phyloP scores from a whole-genome alignment of 2,329 filamentous ascomycete species.

The Calonectria montana region DNA sequence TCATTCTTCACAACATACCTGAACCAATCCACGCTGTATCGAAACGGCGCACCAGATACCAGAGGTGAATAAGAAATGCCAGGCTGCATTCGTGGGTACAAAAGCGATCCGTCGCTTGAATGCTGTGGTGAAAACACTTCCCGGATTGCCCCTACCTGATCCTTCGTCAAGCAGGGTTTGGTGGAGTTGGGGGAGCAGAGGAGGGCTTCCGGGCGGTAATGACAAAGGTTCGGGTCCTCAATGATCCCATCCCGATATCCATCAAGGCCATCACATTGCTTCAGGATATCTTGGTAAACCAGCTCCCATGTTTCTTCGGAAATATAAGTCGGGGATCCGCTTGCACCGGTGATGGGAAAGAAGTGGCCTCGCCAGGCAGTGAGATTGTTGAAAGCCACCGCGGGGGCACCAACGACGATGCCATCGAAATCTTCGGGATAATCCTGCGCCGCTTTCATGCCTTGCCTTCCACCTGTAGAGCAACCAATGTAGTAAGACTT shows the following conservation, averaged over 20 bases:
- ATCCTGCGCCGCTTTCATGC: slow-evolving; percentile 62
- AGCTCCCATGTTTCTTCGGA: slow-evolving; percentile 49
- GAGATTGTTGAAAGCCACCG: slow-evolving; percentile 57
- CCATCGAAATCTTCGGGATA: slow-evolving; percentile 68
- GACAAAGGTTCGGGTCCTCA: slow-evolving; percentile 56
- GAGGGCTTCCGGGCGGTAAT: slow-evolving; percentile 53
- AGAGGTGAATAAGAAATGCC: slow-evolving; percentile 52
- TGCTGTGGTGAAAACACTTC: neutral
- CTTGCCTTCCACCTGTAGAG: slow-evolving; percentile 70
- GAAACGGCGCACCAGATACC: slow-evolving; percentile 41
- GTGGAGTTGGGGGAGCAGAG: slow-evolving; percentile 58
- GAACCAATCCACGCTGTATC: slow-evolving; percentile 17
- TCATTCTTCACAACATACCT: slow-evolving; percentile 24
- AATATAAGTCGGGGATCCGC: slow-evolving; percentile 23
- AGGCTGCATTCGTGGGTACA: slow-evolving; percentile 17
- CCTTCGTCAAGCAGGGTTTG: slow-evolving; percentile 2
- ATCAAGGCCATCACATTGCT: slow-evolving; percentile 62
- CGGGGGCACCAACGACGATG: slow-evolving; percentile 57
- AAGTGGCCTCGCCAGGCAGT: slow-evolving; percentile 45
- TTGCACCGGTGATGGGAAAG: neutral
- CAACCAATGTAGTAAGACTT: slow-evolving; percentile 69
- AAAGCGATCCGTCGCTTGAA: slow-evolving; percentile 49
- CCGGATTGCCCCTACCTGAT: slow-evolving; percentile 13
- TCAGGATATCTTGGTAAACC: slow-evolving; percentile 55
- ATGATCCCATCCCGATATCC: slow-evolving; percentile 62